phyloP scores from a whole-genome alignment of 495 filamentous ascomycete genomes.

The Thozetella sp. region DNA sequence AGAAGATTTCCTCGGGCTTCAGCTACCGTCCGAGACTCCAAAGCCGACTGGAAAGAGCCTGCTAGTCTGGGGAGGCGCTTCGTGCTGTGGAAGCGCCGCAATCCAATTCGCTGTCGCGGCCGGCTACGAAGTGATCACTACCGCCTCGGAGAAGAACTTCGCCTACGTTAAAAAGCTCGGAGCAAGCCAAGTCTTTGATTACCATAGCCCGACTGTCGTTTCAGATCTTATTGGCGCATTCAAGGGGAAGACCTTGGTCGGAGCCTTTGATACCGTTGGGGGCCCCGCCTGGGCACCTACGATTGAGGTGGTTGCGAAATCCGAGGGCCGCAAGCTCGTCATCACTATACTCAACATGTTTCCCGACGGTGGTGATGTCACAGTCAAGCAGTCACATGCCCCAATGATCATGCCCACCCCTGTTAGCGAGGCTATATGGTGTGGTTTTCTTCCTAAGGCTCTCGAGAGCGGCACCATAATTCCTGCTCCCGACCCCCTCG shows the following conservation, averaged over 20 bases:
- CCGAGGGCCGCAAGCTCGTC: not conserved
- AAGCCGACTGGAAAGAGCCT: conserved; percentile 40
- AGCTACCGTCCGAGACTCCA: conserved; percentile 16
- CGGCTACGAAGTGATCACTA: conserved; percentile 62
- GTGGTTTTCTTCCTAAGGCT: conserved; percentile 14
- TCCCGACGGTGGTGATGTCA: not conserved
- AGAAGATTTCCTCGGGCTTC: conserved; percentile 31
- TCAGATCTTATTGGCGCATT: not conserved
- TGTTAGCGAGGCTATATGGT: conserved; percentile 5
- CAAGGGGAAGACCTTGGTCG: not conserved
- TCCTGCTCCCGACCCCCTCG: conserved; percentile 6
- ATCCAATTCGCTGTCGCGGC: conserved; percentile 63
- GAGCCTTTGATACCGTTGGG: not conserved
- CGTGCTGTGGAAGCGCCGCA: conserved; percentile 58
- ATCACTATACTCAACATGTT: not conserved
- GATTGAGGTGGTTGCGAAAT: not conserved
- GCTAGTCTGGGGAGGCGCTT: conserved; percentile 62
- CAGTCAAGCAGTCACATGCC: not conserved
- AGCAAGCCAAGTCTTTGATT: conserved; percentile 59
- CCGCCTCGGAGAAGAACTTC: conserved; percentile 55
- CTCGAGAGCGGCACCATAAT: conserved; percentile 9
- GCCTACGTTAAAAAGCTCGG: conserved; percentile 54
- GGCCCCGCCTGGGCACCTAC: not conserved
- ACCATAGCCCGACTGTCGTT: conserved; percentile 20
- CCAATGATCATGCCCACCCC: not conserved